Evolutionary conservation across 306 rosid genomes (phyloP).

Genomic region (Quercus rubra): DNA sequence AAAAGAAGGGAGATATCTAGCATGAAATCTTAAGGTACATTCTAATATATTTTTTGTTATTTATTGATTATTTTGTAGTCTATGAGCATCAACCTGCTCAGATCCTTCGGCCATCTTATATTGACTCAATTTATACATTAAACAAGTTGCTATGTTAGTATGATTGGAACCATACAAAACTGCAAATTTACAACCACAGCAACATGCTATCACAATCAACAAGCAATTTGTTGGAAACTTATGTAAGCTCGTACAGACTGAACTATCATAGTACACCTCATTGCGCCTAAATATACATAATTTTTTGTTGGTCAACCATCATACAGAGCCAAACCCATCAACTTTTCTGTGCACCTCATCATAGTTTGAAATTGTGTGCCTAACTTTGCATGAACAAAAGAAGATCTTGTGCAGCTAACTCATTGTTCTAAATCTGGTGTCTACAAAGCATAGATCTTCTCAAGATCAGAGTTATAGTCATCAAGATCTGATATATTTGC

Average conservation of each 20-base stretch:
- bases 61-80: too few species aligned
- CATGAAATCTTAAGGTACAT: too few species aligned
- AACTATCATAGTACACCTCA: neutral
- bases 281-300: neutral
- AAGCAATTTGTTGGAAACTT: neutral
- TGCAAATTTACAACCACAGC: too few species aligned
- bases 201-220: neutral
- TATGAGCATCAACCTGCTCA: too few species aligned
- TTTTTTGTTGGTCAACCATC: neutral
- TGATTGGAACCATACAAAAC: too few species aligned
- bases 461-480: slow-evolving; percentile 75
- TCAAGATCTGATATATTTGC: slow-evolving; percentile 78
- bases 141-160: too few species aligned
- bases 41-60: too few species aligned
- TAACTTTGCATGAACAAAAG: neutral
- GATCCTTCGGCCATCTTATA: too few species aligned
- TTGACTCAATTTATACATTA: too few species aligned
- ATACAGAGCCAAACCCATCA: neutral
- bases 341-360: neutral
- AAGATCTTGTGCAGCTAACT: neutral
- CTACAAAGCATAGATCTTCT: slow-evolving; percentile 80
- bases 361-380: slow-evolving; percentile 2
- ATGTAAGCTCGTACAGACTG: neutral
- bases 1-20: too few species aligned
- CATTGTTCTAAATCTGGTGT: neutral